Percentiles rank a stretch among this genome's conserved stretches.
Conservation (phyloP, 768 basidiomycete genomes). For the Lactarius akahatsu region DNA sequence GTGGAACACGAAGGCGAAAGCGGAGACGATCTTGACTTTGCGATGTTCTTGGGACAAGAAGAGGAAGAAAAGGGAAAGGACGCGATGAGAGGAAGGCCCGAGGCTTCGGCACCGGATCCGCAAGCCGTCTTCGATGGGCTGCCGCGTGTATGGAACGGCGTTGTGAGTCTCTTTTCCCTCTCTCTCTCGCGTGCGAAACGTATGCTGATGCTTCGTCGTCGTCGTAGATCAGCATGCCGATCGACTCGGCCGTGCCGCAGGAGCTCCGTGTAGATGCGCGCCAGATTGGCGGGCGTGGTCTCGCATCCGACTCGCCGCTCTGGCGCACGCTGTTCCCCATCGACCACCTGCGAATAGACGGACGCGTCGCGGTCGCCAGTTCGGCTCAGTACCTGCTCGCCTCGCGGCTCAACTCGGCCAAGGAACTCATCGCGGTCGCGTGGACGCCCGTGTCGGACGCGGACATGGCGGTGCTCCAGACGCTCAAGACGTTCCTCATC, state of each 20-base stretch:
- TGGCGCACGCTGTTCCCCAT: conserved; percentile 80
- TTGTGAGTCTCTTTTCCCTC: conserved; percentile 45
- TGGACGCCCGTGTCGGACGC: conserved; percentile 54
- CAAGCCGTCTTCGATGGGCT: conserved; percentile 51
- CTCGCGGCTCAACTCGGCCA: conserved; percentile 69
- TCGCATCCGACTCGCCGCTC: conserved; percentile 56
- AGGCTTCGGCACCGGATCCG: conserved; percentile 23
- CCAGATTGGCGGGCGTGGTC: conserved; percentile 72
- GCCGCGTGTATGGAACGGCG: conserved; percentile 71
- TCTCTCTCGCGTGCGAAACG: neutral
- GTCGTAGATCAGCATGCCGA: conserved; percentile 70
- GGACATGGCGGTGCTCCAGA: conserved; percentile 53
- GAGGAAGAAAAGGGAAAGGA: conserved; percentile 42
- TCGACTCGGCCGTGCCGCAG: conserved; percentile 69
- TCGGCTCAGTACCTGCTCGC: conserved; percentile 78
- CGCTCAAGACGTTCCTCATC: conserved; percentile 64
- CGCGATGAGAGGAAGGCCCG: neutral
- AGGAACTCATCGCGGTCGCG: conserved; percentile 77
- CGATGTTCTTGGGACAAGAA: conserved; percentile 65
- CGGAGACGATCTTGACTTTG: conserved; percentile 61
- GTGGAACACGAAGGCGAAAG: conserved; percentile 53
- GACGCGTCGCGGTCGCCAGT: conserved; percentile 74
- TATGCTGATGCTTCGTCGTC: conserved; percentile 27
- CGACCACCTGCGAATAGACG: conserved; percentile 71
- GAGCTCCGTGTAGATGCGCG: conserved; percentile 66